These are phyloP conservation scores for Xylaria venustula DNA, from an alignment of 495 filamentous ascomycete species.

Conservation along the genomic window DNA sequence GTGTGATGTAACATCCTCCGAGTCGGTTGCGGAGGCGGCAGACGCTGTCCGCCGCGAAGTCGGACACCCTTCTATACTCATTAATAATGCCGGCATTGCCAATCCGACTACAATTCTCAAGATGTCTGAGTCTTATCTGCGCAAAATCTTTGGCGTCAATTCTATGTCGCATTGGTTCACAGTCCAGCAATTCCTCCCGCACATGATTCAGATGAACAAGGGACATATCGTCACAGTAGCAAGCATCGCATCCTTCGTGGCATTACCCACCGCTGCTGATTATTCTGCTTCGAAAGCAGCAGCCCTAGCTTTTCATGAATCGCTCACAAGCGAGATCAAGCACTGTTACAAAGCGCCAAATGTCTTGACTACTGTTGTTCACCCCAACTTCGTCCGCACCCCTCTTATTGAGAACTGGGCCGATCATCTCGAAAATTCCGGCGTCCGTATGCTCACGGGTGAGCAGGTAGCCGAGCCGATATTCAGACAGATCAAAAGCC, in stretches of 20 bases:
- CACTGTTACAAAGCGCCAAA: constrained; percentile 13
- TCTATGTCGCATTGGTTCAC: constrained; percentile 58
- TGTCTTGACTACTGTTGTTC: constrained; percentile 15
- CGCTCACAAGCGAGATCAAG: constrained; percentile 18
- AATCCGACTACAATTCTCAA: constrained; percentile 48
- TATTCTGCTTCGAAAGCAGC: constrained; percentile 60
- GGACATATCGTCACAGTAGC: constrained; percentile 60
- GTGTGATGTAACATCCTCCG: constrained; percentile 53
- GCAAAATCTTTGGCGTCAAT: constrained; percentile 58
- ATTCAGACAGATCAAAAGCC: constrained; percentile 18
- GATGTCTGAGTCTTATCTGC: constrained; percentile 43
- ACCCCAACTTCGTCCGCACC: constrained; percentile 17
- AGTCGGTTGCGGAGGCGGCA: constrained; percentile 43
- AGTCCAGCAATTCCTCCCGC: constrained; percentile 61
- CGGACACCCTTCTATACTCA: constrained; percentile 53
- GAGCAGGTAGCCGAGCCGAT: constrained; percentile 15
- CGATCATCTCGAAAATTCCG: neutral
- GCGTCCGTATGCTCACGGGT: constrained; percentile 13
- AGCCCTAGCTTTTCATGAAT: constrained; percentile 54
- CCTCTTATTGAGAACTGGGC: constrained; percentile 11
- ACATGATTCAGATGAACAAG: constrained; percentile 59
- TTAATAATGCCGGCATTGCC: constrained; percentile 63
- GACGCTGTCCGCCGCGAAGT: constrained; percentile 45
- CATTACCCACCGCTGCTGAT: constrained; percentile 48
- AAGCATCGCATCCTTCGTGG: constrained; percentile 54